These are phyloP conservation scores for Fistulifera pelliculosa DNA, from an alignment of 108 stramenopile species.

Conservation along the genomic window DNA sequence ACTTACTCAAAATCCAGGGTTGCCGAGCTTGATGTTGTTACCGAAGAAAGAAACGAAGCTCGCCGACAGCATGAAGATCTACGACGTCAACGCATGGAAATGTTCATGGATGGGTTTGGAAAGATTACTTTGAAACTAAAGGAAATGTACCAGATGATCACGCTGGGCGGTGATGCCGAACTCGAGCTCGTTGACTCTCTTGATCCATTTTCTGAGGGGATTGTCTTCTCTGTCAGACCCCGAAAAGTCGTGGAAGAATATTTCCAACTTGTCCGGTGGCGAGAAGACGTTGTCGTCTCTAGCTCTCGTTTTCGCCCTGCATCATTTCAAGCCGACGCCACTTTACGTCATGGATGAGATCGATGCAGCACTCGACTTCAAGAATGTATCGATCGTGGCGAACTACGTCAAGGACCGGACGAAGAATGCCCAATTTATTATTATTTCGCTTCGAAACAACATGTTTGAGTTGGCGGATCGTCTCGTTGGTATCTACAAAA, in stretches of 20 bases:
- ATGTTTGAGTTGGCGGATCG: constrained; percentile 99
- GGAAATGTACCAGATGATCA: constrained; percentile 99
- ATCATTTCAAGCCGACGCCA: constrained; percentile 99
- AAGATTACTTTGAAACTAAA: constrained; percentile 94
- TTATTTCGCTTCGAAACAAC: constrained; percentile 98
- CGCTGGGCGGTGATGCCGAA: constrained; percentile 98
- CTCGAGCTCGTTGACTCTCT: constrained; percentile 97
- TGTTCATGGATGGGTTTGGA: constrained; percentile 98
- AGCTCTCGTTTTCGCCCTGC: constrained; percentile 98
- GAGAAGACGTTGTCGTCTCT: constrained; percentile 98
- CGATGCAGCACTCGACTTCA: constrained; percentile 98
- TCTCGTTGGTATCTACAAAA: constrained; percentile 98
- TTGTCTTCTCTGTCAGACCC: constrained; percentile 98
- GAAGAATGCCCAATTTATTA: constrained; percentile 97
- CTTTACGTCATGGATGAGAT: constrained; percentile 99
- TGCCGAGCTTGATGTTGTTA: constrained; percentile 86
- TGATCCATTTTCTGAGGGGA: constrained; percentile 98
- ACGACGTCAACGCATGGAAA: constrained; percentile 88
- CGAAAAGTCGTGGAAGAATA: constrained; percentile 99
- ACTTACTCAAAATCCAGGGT: constrained; percentile 36
- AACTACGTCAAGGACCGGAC: constrained; percentile 99
- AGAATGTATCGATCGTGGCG: constrained; percentile 98
- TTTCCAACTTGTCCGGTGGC: constrained; percentile 95
- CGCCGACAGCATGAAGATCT: constrained; percentile 86
- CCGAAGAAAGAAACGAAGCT: constrained; percentile 72